Percentiles rank a stretch among this genome's conserved stretches.
These are phyloP conservation scores for Pseudogymnoascus sp. DNA, from an alignment of 2,329 filamentous ascomycete species.

Conservation along the genomic window DNA sequence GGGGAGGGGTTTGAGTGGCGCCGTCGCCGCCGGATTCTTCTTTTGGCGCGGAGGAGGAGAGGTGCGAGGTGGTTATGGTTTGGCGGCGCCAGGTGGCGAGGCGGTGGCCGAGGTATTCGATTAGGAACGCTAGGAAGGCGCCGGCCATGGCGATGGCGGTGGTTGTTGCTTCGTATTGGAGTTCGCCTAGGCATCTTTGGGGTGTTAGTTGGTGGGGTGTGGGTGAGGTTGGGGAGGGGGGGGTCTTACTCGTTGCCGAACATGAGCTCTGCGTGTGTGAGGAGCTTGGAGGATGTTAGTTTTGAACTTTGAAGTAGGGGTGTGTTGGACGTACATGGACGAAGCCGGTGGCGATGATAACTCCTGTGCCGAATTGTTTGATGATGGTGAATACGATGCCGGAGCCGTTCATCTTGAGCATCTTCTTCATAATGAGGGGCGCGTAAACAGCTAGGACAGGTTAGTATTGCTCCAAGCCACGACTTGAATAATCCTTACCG, in stretches of 20 bases:
- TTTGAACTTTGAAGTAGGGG: neutral
- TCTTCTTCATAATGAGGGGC: conserved; percentile 54
- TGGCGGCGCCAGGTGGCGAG: conserved; percentile 35
- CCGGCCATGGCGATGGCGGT: conserved; percentile 67
- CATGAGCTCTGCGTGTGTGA: conserved; percentile 65
- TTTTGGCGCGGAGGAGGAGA: neutral
- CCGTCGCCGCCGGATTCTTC: neutral
- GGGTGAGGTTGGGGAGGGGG: neutral
- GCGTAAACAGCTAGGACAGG: conserved; percentile 45
- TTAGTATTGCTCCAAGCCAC: conserved; percentile 11
- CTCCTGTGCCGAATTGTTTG: conserved; percentile 67
- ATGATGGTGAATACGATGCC: conserved; percentile 50
- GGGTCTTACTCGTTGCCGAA: conserved; percentile 48
- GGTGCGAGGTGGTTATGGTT: neutral
- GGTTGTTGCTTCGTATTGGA: conserved; percentile 61
- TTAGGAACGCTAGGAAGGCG: conserved; percentile 61
- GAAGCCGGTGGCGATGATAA: conserved; percentile 65
- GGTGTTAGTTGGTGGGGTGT: neutral
- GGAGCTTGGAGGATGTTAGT: conserved; percentile 41
- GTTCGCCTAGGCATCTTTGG: conserved; percentile 48
- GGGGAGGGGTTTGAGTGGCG: neutral
- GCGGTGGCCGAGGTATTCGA: conserved; percentile 60
- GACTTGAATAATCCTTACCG: conserved; percentile 32
- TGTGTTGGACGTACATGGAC: conserved; percentile 44
- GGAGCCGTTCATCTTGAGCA: conserved; percentile 42